Evolutionary conservation across 1,139 yeast species (phyloP).

Genomic region (Kluyveromyces sp.): DNA sequence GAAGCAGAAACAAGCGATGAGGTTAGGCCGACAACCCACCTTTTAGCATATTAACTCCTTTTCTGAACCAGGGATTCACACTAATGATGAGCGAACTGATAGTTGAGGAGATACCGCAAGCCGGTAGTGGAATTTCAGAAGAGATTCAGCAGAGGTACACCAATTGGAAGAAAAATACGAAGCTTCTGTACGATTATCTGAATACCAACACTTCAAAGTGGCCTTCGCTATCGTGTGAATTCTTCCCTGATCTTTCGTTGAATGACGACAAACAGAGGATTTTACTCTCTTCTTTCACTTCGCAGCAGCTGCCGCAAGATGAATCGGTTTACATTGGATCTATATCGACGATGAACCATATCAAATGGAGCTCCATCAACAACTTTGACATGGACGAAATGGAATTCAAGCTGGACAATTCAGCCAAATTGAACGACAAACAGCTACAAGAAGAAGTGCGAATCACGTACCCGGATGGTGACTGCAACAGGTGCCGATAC

Average conservation of each 20-base stretch:
- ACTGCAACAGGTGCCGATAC: slow-evolving; percentile 70
- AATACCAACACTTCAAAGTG: slow-evolving; percentile 70
- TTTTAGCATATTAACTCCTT: too few relatives aligned
- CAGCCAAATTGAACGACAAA: slow-evolving; percentile 27
- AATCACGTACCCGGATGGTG: slow-evolving; percentile 34
- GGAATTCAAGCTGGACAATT: slow-evolving; percentile 32
- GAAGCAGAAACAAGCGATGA: background rate
- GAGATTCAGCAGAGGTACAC: slow-evolving; percentile 51
- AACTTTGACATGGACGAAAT: slow-evolving; percentile 33
- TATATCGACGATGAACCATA: slow-evolving; percentile 28
- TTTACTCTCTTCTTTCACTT: slow-evolving; percentile 30
- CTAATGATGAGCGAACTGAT: slow-evolving; percentile 2
- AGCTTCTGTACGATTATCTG: slow-evolving; percentile 65
- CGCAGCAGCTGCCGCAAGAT: slow-evolving; percentile 31
- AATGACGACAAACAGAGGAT: slow-evolving; percentile 26
- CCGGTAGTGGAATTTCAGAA: slow-evolving; percentile 15
- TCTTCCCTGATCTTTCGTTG: slow-evolving; percentile 48
- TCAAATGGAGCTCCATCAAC: slow-evolving; percentile 30
- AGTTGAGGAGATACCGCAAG: slow-evolving; percentile 5
- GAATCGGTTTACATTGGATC: slow-evolving; percentile 27
- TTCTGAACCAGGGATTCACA: too few relatives aligned
- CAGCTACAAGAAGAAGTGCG: slow-evolving; percentile 22
- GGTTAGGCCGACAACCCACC: too few relatives aligned
- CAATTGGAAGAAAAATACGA: slow-evolving; percentile 70
- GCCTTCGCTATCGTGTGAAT: slow-evolving; percentile 77